phyloP scores from a whole-genome alignment of 805 yeast genomes.

The Metschnikowia picachoensis region DNA sequence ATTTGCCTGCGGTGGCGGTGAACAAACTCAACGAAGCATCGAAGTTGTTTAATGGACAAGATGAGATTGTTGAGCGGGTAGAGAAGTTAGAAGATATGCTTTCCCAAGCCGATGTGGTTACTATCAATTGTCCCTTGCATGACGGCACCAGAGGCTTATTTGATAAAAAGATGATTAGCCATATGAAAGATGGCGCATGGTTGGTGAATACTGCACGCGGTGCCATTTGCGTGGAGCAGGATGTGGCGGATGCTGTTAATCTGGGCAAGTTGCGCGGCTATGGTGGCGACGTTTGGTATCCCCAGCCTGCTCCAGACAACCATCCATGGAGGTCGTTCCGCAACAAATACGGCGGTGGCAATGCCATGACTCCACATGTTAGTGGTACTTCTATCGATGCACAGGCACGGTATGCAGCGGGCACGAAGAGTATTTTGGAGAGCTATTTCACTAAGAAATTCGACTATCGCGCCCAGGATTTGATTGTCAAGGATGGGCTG shows the following conservation, averaged over 20 bases:
- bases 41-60: slow-evolving; percentile 42
- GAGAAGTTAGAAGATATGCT: slow-evolving; percentile 62
- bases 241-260: slow-evolving; percentile 68
- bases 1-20: slow-evolving; percentile 50
- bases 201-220: slow-evolving; percentile 80
- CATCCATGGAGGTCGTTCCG: slow-evolving; percentile 76
- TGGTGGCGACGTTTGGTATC: slow-evolving; percentile 84
- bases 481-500: slow-evolving; percentile 66
- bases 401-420: slow-evolving; percentile 67
- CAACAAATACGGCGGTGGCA: slow-evolving; percentile 61
- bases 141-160: slow-evolving; percentile 64
- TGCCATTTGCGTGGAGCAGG: slow-evolving; percentile 69
- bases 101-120: slow-evolving; percentile 64
- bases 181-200: slow-evolving; percentile 72
- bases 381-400: slow-evolving; percentile 81
- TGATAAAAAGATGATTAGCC: slow-evolving; percentile 59
- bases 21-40: slow-evolving; percentile 36
- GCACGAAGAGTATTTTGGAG: slow-evolving; percentile 61
- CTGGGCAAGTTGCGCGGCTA: slow-evolving; percentile 71
- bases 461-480: slow-evolving; percentile 73
- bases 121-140: slow-evolving; percentile 75
- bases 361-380: slow-evolving; percentile 82
- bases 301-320: slow-evolving; percentile 76
- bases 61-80: slow-evolving; percentile 53
- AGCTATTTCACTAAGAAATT: slow-evolving; percentile 57